These are phyloP conservation scores for Coniochaeta sp. DNA, from an alignment of 2,329 filamentous ascomycete species.

Conservation along the genomic window DNA sequence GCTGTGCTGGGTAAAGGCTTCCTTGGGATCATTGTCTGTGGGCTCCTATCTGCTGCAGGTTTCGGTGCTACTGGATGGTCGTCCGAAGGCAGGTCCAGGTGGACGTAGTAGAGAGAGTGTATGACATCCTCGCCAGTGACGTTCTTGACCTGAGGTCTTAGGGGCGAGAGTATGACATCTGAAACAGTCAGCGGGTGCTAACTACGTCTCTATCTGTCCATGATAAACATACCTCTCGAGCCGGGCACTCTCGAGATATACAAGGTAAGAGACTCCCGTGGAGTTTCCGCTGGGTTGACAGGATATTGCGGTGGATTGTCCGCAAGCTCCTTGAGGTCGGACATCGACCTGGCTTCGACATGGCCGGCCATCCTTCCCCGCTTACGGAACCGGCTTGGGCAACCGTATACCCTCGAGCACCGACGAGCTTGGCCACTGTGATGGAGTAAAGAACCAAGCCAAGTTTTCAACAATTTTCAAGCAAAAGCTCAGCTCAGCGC, in stretches of 20 bases:
- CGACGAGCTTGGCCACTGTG: neutral
- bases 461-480: neutral
- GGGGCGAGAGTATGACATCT: conserved; percentile 89
- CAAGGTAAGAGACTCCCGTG: conserved; percentile 65
- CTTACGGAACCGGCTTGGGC: too few relatives aligned
- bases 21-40: conserved; percentile 35
- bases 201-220: neutral
- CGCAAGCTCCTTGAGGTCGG: conserved; percentile 70
- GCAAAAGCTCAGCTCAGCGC: neutral
- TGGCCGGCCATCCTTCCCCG: conserved; percentile 20
- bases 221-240: conserved; percentile 60
- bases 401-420: neutral
- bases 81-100: conserved; percentile 62
- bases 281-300: conserved; percentile 62
- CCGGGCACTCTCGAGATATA: conserved; percentile 94
- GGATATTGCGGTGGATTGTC: conserved; percentile 83
- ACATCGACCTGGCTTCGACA: conserved; percentile 78
- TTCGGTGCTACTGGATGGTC: conserved; percentile 23
- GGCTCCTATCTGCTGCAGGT: conserved; percentile 20
- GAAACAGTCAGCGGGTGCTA: conserved; percentile 7
- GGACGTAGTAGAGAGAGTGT: conserved; percentile 84
- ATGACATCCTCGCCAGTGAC: conserved; percentile 83
- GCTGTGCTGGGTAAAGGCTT: conserved; percentile 39
- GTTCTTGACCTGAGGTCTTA: conserved; percentile 82
- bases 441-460: neutral